Conservation (phyloP, 768 basidiomycete species). For the Clitopilus passeckerianus region DNA sequence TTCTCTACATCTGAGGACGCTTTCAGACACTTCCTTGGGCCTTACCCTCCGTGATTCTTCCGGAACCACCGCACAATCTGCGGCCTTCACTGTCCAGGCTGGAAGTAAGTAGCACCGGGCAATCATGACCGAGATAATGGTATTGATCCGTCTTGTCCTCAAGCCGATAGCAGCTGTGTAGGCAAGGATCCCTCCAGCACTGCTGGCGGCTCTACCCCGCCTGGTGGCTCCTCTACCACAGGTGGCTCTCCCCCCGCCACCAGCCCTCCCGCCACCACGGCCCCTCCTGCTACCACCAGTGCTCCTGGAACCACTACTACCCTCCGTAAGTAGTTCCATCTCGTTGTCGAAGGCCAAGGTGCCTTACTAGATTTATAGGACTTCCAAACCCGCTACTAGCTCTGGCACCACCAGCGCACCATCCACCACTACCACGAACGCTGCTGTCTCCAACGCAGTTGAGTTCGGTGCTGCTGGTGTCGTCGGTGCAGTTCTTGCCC, state of each 20-base stretch:
- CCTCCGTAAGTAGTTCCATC: neutral
- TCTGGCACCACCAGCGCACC: conserved; percentile 5
- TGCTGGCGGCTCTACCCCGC: conserved; percentile 7
- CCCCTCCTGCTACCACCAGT: neutral
- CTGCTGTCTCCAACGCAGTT: conserved; percentile 22
- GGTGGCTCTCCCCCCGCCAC: conserved; percentile 9
- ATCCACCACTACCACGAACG: conserved; percentile 15
- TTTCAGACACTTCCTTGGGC: conserved; percentile 46
- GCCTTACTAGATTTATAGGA: neutral
- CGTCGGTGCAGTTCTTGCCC: conserved; percentile 37
- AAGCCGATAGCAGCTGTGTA: conserved; percentile 33
- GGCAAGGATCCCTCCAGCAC: conserved; percentile 13
- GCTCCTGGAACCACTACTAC: neutral
- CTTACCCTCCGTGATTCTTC: conserved; percentile 57
- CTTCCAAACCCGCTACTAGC: conserved; percentile 2
- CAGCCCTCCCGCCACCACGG: conserved; percentile 6
- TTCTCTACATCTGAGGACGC: neutral
- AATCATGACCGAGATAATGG: neutral
- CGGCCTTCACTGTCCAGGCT: conserved; percentile 40
- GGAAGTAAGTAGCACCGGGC: conserved; percentile 39
- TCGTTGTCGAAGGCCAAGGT: conserved; percentile 1
- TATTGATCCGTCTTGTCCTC: neutral
- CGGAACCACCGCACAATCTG: conserved; percentile 46
- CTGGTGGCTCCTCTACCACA: conserved; percentile 12
- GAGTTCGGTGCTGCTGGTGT: conserved; percentile 35